Percentiles rank a stretch among this genome's conserved stretches.
phyloP scores from a whole-genome alignment of 257 asterid genomes.

The Leptodermis oblonga region DNA sequence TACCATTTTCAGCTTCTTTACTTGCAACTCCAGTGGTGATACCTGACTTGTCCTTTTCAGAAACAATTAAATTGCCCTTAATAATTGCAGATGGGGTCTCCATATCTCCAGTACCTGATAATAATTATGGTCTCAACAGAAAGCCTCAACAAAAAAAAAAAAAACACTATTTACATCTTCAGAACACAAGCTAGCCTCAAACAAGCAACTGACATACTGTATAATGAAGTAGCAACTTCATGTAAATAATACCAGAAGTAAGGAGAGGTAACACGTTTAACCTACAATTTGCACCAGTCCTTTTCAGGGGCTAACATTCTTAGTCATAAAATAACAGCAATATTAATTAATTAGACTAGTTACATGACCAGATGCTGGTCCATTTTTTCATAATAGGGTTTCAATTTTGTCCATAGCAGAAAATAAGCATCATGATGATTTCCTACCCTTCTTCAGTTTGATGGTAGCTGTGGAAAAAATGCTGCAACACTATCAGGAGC shows the following conservation, averaged over 20 bases:
- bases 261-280: not conserved
- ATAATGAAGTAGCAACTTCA: not conserved
- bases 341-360: not conserved
- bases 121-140: not conserved
- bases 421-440: not conserved
- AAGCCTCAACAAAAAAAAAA: too few species aligned
- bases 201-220: not conserved
- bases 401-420: not conserved
- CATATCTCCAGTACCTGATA: slow-evolving; percentile 8
- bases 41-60: slow-evolving; percentile 11
- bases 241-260: not conserved
- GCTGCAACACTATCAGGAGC: not conserved
- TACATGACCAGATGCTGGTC: not conserved
- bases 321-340: not conserved
- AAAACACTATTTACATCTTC: not conserved
- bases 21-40: slow-evolving; percentile 20
- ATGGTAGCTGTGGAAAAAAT: not conserved
- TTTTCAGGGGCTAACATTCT: not conserved
- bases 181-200: not conserved
- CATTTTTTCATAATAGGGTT: not conserved
- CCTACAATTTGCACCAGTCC: not conserved
- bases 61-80: not conserved
- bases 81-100: not conserved
- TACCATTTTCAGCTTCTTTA: slow-evolving; percentile 34
- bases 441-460: not conserved